These are phyloP conservation scores for Telopea speciosissima DNA, from an alignment of 177 flowering plant genomes.

Conservation along the genomic window DNA sequence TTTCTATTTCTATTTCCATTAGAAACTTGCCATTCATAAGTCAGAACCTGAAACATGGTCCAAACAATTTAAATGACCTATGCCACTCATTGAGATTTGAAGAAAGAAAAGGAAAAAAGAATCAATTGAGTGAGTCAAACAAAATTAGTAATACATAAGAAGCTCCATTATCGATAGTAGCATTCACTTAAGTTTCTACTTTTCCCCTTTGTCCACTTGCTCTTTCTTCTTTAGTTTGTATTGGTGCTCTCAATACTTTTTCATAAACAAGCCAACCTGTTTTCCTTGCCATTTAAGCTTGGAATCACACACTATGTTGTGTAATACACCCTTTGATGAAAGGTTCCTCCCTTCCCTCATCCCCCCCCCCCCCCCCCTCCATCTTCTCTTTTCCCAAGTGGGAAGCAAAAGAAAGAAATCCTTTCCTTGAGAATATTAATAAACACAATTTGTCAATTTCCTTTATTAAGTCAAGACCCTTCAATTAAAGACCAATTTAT, in stretches of 20 bases:
- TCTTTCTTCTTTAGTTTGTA: conserved; percentile 1
- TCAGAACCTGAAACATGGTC: too few relatives aligned
- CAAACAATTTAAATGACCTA: too few relatives aligned
- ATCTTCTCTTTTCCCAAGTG: conserved; percentile 26
- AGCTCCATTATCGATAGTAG: background rate
- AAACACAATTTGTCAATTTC: conserved; percentile 13
- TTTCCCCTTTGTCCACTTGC: background rate
- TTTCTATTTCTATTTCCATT: too few relatives aligned
- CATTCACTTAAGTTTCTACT: background rate
- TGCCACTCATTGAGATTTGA: too few relatives aligned
- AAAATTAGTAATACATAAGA: background rate
- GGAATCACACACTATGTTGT: conserved; percentile 20
- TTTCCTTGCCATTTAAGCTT: conserved; percentile 35
- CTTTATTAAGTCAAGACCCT: conserved; percentile 7
- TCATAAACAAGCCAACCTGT: conserved; percentile 16
- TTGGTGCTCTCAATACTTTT: conserved; percentile 10
- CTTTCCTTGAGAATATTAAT: conserved; percentile 28
- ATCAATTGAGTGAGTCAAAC: background rate
- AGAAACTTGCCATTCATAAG: too few relatives aligned
- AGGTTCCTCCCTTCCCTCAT: conserved; percentile 23
- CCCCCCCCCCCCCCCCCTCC: conserved; percentile 2
- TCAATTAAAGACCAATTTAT: background rate
- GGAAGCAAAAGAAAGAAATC: conserved; percentile 41
- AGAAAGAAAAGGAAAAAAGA: background rate
- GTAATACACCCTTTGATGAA: conserved; percentile 7